Percentiles rank a stretch among this genome's conserved stretches.
phyloP scores from a whole-genome alignment of 805 yeast genomes.

The Blastobotrys americana region DNA sequence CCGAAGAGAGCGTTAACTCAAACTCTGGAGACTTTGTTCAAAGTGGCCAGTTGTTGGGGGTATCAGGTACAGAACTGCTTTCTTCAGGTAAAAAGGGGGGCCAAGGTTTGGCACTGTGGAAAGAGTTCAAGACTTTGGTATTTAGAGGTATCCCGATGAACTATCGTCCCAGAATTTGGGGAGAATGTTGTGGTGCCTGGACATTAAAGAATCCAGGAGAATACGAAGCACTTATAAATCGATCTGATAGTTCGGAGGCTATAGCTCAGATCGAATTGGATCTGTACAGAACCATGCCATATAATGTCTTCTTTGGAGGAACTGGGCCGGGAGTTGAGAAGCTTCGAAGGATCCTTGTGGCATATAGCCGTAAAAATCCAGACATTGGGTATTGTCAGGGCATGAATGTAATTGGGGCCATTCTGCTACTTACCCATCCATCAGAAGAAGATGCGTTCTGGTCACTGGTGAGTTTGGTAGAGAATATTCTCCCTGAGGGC shows the following conservation, averaged over 20 bases:
- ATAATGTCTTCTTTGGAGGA: slow-evolving; percentile 44
- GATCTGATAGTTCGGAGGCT: slow-evolving; percentile 25
- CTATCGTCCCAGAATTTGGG: slow-evolving; percentile 44
- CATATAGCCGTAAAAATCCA: slow-evolving; percentile 42
- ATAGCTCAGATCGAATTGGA: slow-evolving; percentile 47
- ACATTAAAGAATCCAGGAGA: slow-evolving; percentile 41
- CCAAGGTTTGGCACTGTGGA: slow-evolving; percentile 21
- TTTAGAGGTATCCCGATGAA: slow-evolving; percentile 43
- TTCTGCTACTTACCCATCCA: slow-evolving; percentile 38
- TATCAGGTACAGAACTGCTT: slow-evolving; percentile 34
- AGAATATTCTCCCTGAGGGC: slow-evolving; percentile 41
- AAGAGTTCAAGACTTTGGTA: slow-evolving; percentile 34
- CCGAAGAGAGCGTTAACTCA: slow-evolving; percentile 22
- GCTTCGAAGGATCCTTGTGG: slow-evolving; percentile 41
- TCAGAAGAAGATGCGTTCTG: slow-evolving; percentile 49
- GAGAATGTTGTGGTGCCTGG: slow-evolving; percentile 47
- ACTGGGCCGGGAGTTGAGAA: slow-evolving; percentile 50
- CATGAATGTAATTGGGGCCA: slow-evolving; percentile 52
- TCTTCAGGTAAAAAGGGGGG: slow-evolving; percentile 8
- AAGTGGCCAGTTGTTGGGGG: slow-evolving; percentile 33
- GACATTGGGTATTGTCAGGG: slow-evolving; percentile 54
- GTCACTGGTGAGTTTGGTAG: slow-evolving; percentile 43
- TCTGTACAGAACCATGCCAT: slow-evolving; percentile 48
- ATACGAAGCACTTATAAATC: slow-evolving; percentile 31
- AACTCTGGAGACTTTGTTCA: slow-evolving; percentile 20